Evolutionary conservation across 768 basidiomycete species (phyloP).

Genomic region (Hypholoma sublateritium): DNA sequence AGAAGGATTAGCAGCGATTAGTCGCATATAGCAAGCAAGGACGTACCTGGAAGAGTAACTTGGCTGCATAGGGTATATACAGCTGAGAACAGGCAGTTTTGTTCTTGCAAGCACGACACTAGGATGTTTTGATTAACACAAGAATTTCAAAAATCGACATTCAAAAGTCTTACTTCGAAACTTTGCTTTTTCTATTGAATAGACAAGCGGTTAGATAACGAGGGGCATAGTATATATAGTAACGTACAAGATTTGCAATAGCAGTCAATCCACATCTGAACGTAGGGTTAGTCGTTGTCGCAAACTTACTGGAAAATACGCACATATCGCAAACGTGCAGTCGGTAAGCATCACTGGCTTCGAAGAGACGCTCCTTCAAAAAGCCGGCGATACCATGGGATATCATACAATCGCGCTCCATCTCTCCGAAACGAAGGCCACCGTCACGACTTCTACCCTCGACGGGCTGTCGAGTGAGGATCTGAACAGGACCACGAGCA

Average conservation of each 20-base stretch:
- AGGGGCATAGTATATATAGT: not conserved
- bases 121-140: not conserved
- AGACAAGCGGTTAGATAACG: conserved; percentile 6
- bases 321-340: conserved; percentile 96
- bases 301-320: conserved; percentile 29
- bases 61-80: conserved; percentile 96
- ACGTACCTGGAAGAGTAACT: conserved; percentile 89
- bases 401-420: conserved; percentile 99
- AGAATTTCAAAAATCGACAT: not conserved
- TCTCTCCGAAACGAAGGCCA: conserved; percentile 99
- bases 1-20: conserved; percentile 2
- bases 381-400: conserved; percentile 98
- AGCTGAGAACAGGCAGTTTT: conserved; percentile 92
- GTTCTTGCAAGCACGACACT: conserved; percentile 96
- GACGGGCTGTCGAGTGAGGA: conserved; percentile 95
- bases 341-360: conserved; percentile 90
- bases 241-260: conserved; percentile 88
- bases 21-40: not conserved
- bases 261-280: conserved; percentile 91
- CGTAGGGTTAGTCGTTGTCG: conserved; percentile 4
- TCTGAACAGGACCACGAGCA: conserved; percentile 96
- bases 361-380: conserved; percentile 95
- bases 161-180: conserved; percentile 65
- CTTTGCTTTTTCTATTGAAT: conserved; percentile 87
- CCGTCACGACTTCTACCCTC: conserved; percentile 99